A percentile compares a stretch with the other conserved stretches of the same genome.
phyloP scores from a whole-genome alignment of 495 filamentous ascomycete species.

The Friedmanniomyces simplex region DNA sequence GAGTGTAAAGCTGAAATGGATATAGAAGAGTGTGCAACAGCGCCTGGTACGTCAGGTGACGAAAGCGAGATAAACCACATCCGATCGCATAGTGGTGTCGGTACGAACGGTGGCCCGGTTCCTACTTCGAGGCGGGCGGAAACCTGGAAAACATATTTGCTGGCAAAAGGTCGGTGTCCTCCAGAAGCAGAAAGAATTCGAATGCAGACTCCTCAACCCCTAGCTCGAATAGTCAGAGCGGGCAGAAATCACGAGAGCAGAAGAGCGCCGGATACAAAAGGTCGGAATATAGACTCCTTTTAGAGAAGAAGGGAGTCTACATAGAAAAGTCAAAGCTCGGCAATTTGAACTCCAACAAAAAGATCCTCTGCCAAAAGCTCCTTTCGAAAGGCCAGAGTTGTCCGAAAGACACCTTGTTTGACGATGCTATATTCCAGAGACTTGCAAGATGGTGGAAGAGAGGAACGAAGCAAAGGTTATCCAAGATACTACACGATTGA shows the following conservation, averaged over 20 bases:
- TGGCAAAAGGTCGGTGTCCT: background rate
- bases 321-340: no score
- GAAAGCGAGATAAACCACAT: background rate
- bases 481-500: slow-evolving; percentile 17
- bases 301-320: background rate
- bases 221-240: background rate
- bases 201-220: background rate
- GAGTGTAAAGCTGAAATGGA: no score
- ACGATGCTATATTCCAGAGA: slow-evolving; percentile 2
- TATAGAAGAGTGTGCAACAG: no score
- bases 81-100: background rate
- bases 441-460: slow-evolving; percentile 1
- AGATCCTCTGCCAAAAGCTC: no score
- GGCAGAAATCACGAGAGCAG: background rate
- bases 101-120: background rate
- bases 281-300: background rate
- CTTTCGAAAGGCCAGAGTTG: no score
- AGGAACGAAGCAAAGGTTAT: slow-evolving; percentile 19
- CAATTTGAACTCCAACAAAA: no score
- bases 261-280: background rate
- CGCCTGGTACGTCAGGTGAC: no score
- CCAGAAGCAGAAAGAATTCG: background rate
- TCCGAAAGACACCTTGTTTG: background rate
- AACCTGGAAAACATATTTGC: background rate
- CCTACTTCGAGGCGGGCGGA: background rate